phyloP scores from a whole-genome alignment of 2,329 filamentous ascomycete species.

The Lanzia echinophila region DNA sequence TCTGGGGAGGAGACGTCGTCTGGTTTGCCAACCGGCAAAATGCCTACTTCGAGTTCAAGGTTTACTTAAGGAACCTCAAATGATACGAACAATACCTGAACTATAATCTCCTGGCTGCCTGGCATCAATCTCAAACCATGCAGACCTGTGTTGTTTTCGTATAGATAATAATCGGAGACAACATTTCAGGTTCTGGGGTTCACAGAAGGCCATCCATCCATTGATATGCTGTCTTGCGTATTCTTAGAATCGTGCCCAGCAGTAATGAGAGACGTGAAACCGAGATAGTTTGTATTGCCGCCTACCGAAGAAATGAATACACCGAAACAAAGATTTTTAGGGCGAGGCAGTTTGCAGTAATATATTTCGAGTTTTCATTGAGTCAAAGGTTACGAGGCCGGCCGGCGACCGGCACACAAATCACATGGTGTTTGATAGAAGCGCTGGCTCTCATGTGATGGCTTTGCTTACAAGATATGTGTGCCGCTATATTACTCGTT shows the following conservation, averaged over 20 bases:
- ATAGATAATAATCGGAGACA: neutral
- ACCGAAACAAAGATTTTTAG: neutral
- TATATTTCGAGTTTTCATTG: too few relatives aligned
- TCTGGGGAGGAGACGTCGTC: neutral
- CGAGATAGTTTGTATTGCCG: neutral
- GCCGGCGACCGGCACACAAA: neutral
- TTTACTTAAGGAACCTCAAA: too few relatives aligned
- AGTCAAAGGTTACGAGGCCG: neutral
- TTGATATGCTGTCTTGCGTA: neutral
- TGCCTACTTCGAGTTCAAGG: too few relatives aligned
- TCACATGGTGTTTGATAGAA: neutral
- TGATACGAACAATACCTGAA: too few relatives aligned
- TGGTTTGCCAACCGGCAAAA: neutral
- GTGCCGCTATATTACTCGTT: neutral
- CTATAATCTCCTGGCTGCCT: too few relatives aligned
- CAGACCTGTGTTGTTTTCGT: too few relatives aligned
- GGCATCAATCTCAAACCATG: too few relatives aligned
- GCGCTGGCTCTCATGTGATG: neutral
- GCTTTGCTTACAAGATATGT: neutral
- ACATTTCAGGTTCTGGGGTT: neutral
- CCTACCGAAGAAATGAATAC: neutral
- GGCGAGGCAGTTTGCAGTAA: neutral
- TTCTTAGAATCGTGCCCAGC: neutral
- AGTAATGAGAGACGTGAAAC: neutral
- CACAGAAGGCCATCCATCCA: neutral